A percentile compares a stretch with the other conserved stretches of the same genome.
Evolutionary conservation across 169 alveolate genomes (phyloP).

Genomic region (Plasmodium knowlesi): DNA sequence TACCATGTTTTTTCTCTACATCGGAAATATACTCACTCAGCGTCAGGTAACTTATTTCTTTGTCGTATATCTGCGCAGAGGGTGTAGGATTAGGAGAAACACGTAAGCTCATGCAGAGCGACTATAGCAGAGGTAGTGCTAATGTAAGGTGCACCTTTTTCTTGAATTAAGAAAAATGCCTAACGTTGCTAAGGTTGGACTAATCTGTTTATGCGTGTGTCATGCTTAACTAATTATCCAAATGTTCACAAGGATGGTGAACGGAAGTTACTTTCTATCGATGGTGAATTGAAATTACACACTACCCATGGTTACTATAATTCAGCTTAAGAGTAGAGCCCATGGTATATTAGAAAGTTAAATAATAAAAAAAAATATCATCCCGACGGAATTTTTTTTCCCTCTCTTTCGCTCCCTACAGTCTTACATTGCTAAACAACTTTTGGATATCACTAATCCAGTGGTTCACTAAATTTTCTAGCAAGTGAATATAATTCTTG

Average conservation of each 20-base stretch:
- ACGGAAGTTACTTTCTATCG: no score
- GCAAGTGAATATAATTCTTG: slow-evolving; percentile 40
- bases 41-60: slow-evolving; percentile 44
- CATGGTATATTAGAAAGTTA: neutral
- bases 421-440: slow-evolving; percentile 46
- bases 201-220: neutral
- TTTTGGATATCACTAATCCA: slow-evolving; percentile 67
- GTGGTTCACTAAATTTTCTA: slow-evolving; percentile 42
- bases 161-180: neutral
- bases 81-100: neutral
- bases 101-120: neutral
- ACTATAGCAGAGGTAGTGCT: neutral
- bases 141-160: neutral
- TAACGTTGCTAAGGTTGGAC: neutral
- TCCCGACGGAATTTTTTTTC: neutral
- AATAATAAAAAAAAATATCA: neutral
- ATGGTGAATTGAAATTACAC: no score
- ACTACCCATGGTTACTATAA: neutral
- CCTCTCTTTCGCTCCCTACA: neutral
- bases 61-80: slow-evolving; percentile 20
- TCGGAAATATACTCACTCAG: slow-evolving; percentile 60
- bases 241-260: neutral
- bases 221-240: neutral
- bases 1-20: slow-evolving; percentile 54
- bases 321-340: neutral